Base-by-base conservation (phyloP, 2,329 filamentous ascomycete species). In the Blastomyces emzantsi region DNA sequence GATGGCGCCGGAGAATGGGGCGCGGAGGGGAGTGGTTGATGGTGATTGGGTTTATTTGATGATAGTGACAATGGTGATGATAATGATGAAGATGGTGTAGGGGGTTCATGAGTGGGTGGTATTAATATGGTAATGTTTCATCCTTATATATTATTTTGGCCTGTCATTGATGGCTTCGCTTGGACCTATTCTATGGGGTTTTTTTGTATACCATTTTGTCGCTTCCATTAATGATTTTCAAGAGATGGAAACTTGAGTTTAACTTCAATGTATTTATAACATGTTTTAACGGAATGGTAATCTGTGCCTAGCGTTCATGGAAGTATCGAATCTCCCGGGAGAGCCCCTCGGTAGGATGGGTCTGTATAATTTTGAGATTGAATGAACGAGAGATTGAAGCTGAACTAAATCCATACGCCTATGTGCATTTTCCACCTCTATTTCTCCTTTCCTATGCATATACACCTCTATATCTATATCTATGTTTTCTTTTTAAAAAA, bases 1-100 rank as follows among this genome's bases (percentile, higher is more conserved):
- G 67, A 70, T 72, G 59, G 67, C 73, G 63, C 72, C 74, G 11
- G 67, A 69, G 8, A 70, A 66, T 57, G 51, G 39, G 8, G 65
- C n/a, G 25, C 43, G 11, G n/a, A 56, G 17, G 62, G 64, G 2
- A 28, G 54, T 43, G 33, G 17, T 63, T 19, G 43, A 22, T 51
- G 36, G 45, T 39, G 47, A 2, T 62, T 49, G 25, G 30, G 60
- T 15, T 62, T n/a, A 28, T 51, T 57, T 33, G 39, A 47, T 57
- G n/a, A 25, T 49, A 41, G 22, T 49, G 13, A 55, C 47, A 28
- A 41, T 57, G 19, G 43, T 36, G 22, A 41, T 11, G n/a, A 49
- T 61, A 7, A 36, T 19, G 43, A 45, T 60, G 39, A 19, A n/a
- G 43, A 15, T 22, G 28, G 30, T 45, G 45, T 13, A 43, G n/a